These are phyloP conservation scores for Lentinula guzmanii DNA, from an alignment of 768 basidiomycete genomes.

Conservation along the genomic window DNA sequence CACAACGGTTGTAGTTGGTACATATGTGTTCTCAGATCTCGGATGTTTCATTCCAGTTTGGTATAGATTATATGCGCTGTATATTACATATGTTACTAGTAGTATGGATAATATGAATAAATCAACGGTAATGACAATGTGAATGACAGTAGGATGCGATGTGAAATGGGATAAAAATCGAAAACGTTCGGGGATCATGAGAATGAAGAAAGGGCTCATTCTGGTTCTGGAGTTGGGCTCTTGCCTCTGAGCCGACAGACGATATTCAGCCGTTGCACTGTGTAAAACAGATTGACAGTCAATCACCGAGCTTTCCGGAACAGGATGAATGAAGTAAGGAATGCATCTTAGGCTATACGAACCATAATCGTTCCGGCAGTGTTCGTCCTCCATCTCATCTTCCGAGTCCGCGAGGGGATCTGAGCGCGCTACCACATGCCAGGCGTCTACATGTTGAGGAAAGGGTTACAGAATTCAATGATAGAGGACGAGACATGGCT, in stretches of 20 bases:
- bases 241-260: constrained; percentile 53
- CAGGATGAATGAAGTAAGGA: not conserved
- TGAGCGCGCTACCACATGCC: constrained; percentile 35
- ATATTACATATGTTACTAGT: not conserved
- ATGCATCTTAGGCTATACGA: constrained; percentile 16
- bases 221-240: constrained; percentile 49
- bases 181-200: not conserved
- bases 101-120: not conserved
- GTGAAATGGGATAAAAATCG: not conserved
- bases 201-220: constrained; percentile 8
- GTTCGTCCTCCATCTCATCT: constrained; percentile 61
- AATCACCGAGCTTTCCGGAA: constrained; percentile 4
- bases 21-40: too few relatives aligned
- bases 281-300: constrained; percentile 8
- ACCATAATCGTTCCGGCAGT: constrained; percentile 65
- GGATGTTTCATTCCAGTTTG: not conserved
- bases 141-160: not conserved
- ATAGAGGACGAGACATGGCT: constrained; percentile 14
- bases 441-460: not conserved
- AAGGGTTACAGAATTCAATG: not conserved
- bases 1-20: too few relatives aligned
- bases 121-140: not conserved
- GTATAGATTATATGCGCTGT: not conserved
- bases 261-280: constrained; percentile 57
- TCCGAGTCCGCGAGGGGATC: constrained; percentile 78